Base-by-base conservation (phyloP, 768 basidiomycete genomes). In the Multifurca ochricompacta region DNA sequence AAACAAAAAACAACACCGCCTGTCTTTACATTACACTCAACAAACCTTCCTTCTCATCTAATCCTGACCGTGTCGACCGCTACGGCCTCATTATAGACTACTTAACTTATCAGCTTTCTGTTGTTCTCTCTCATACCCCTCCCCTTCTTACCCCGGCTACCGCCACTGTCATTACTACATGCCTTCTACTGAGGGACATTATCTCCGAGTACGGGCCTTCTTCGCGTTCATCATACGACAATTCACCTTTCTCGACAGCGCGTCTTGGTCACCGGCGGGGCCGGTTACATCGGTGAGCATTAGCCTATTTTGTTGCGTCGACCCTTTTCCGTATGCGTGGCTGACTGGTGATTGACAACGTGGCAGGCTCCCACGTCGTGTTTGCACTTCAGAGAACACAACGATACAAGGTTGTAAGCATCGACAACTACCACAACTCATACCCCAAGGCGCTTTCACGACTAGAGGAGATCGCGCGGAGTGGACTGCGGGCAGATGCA, bases 361-460 rank as follows among this genome's bases (percentile, higher is more conserved):
- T 28, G 43, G 57, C 65, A 92, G 95, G 93, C 65, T 95, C 94
- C 25, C 96, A 99, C 71, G 85, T 97, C 67, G 83, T 97, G 60
- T 90, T 87, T 56, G 75, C 81, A 44, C 74, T 96, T 36, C 83
- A 96, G 61, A 79, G 89, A 66, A 91, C 92, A 11, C 81, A 91
- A 54, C 76, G 83, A 59, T 99, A 88, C 78, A 89, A 87, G 67
- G 91, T 97, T 63, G 82, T 97, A 60, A 87, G 93, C 21, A 79
- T 98, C 63, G 96, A 99, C 74, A 98, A 98, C 74, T 76, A 87
- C 73, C 83, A 92, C 71, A 99, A 99, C 68, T 93, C 96, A 3
- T 81, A 82, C 61, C 82, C 88, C 2, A 74, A 74, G 19, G 81
- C 91, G 3, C 77, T 96, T 44, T 70, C 74, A 48, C 83, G 88